Conservation (phyloP, 2,329 filamentous ascomycete species). For the Huntiella bhutanensis region DNA sequence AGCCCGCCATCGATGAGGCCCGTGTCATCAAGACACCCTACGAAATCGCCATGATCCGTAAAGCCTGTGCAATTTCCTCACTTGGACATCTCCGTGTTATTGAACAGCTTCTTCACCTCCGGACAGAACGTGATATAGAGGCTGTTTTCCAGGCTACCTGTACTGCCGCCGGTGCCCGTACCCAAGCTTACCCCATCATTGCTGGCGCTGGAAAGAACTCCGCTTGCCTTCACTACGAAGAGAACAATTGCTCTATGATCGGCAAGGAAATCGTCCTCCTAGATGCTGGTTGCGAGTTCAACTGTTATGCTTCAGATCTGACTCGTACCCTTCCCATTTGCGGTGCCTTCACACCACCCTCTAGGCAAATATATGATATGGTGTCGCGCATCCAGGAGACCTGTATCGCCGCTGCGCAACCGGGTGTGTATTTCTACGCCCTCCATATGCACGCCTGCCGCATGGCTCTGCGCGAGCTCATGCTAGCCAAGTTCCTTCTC, state of each 20-base stretch:
- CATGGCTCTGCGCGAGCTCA: conserved; percentile 52
- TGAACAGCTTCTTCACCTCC: conserved; percentile 38
- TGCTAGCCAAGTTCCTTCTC: conserved; percentile 51
- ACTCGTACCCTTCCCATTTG: conserved; percentile 72
- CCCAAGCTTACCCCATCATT: conserved; percentile 78
- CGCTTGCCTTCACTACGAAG: conserved; percentile 68
- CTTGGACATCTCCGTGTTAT: conserved; percentile 59
- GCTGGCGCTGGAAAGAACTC: conserved; percentile 69
- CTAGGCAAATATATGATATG: conserved; percentile 53
- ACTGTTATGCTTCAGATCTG: conserved; percentile 74
- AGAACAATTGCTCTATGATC: conserved; percentile 54
- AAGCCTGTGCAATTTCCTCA: conserved; percentile 63
- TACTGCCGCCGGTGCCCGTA: conserved; percentile 50
- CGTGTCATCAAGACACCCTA: conserved; percentile 73
- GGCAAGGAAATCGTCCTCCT: conserved; percentile 60
- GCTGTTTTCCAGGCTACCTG: conserved; percentile 58
- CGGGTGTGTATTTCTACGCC: conserved; percentile 50
- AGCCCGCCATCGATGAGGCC: conserved; percentile 56
- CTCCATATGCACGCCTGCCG: conserved; percentile 55
- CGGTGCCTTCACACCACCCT: conserved; percentile 48
- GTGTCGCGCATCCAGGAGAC: conserved; percentile 66
- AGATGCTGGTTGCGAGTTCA: conserved; percentile 74
- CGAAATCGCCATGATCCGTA: conserved; percentile 64
- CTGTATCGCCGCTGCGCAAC: conserved; percentile 49
- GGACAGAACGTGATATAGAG: conserved; percentile 69